A percentile compares a stretch with the other conserved stretches of the same genome.
Evolutionary conservation across 345 rosid species (phyloP).

Genomic region (Mercurialis annua): DNA sequence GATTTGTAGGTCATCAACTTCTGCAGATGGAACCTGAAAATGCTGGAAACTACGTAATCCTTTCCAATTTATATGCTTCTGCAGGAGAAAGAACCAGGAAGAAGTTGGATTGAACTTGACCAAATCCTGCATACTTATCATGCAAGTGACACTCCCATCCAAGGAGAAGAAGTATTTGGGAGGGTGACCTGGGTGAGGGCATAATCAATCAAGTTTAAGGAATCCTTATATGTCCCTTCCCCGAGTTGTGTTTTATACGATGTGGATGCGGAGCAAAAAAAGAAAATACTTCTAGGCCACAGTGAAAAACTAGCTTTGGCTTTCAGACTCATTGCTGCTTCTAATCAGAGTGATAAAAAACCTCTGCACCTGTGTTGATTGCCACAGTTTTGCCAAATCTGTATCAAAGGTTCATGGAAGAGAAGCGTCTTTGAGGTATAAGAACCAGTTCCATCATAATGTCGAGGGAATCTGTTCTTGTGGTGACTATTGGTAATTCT

Average conservation of each 20-base stretch:
- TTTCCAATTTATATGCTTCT: conserved; percentile 83
- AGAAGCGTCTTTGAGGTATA: conserved; percentile 65
- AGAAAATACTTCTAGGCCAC: conserved; percentile 72
- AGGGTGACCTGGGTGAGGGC: conserved; percentile 64
- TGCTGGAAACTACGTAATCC: conserved; percentile 77
- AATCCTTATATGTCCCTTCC: conserved; percentile 77
- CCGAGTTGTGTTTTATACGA: conserved; percentile 73
- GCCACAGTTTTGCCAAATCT: conserved; percentile 85
- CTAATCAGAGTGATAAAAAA: conserved; percentile 69
- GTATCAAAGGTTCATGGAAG: conserved; percentile 54
- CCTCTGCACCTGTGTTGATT: conserved; percentile 76
- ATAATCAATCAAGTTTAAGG: conserved; percentile 51
- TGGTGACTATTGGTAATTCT: conserved; percentile 76
- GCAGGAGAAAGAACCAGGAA: conserved; percentile 84
- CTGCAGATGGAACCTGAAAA: conserved; percentile 78
- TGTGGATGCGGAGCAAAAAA: conserved; percentile 91
- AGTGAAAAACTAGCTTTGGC: conserved; percentile 90
- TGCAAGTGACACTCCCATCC: conserved; percentile 80
- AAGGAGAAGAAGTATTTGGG: conserved; percentile 53
- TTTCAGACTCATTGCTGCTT: conserved; percentile 56
- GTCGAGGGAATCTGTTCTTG: conserved; percentile 67
- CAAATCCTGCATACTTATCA: conserved; percentile 71
- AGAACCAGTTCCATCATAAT: conserved; percentile 68
- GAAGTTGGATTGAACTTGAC: conserved; percentile 77
- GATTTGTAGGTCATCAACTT: conserved; percentile 50